A percentile compares a stretch with the other conserved stretches of the same genome.
phyloP scores from a whole-genome alignment of 306 rosid genomes.

The Castanea sativa region DNA sequence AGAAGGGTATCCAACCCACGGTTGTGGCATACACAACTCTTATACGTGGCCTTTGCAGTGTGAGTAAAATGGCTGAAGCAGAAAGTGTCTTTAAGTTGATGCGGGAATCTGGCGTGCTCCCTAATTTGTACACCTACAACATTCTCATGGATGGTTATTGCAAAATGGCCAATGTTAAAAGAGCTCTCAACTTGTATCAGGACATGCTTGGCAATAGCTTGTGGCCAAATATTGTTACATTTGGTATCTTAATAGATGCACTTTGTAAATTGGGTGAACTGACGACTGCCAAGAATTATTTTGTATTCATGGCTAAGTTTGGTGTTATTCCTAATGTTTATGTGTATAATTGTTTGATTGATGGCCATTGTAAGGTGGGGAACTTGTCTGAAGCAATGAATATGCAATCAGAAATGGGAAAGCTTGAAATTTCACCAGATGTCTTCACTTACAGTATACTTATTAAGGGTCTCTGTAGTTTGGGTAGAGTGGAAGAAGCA shows the following conservation, averaged over 20 bases:
- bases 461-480: conserved; percentile 46
- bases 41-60: conserved; percentile 46
- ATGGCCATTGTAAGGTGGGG: conserved; percentile 50
- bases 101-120: conserved; percentile 44
- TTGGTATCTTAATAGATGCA: conserved; percentile 48
- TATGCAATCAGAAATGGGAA: conserved; percentile 50
- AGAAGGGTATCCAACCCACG: conserved; percentile 37
- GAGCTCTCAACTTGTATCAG: conserved; percentile 40
- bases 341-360: conserved; percentile 62
- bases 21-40: conserved; percentile 56
- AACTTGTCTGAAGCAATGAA: conserved; percentile 46
- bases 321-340: conserved; percentile 47
- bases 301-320: conserved; percentile 49
- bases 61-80: conserved; percentile 49
- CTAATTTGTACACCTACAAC: conserved; percentile 60
- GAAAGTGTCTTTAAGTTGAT: conserved; percentile 39
- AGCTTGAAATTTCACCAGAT: conserved; percentile 39
- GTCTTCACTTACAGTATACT: conserved; percentile 59
- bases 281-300: conserved; percentile 40
- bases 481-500: conserved; percentile 49
- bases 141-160: conserved; percentile 71
- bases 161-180: conserved; percentile 42
- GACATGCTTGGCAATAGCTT: conserved; percentile 41
- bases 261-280: conserved; percentile 52
- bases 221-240: conserved; percentile 56